phyloP scores from a whole-genome alignment of 345 rosid species.

The Gossypium turneri region DNA sequence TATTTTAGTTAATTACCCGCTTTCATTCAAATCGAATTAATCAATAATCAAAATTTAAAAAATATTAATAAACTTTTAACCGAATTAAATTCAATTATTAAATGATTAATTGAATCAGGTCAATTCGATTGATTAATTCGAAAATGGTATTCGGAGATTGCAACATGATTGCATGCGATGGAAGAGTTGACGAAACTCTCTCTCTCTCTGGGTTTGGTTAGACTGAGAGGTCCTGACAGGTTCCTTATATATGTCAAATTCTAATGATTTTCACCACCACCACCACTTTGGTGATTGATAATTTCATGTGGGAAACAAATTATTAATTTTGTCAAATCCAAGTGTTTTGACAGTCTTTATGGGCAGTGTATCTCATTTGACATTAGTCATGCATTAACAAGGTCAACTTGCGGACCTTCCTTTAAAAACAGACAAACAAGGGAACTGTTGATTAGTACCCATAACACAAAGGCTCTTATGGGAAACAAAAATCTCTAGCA shows the following conservation, averaged over 20 bases:
- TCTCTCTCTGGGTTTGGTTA: neutral
- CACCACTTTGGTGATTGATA: constrained; percentile 10
- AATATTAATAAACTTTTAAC: rapidly evolving
- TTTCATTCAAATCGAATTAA: rapidly evolving
- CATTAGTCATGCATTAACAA: constrained; percentile 8
- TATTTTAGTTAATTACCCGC: rapidly evolving
- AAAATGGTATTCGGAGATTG: neutral
- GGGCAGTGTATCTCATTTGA: constrained; percentile 12
- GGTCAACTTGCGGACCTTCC: constrained; percentile 51
- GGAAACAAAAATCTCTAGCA: neutral
- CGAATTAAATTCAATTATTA: no score
- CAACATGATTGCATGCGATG: constrained; percentile 20
- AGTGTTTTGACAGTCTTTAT: constrained; percentile 21
- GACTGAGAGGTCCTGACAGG: constrained; percentile 1
- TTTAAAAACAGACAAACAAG: constrained; percentile 1
- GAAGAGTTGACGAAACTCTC: neutral
- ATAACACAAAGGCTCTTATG: neutral
- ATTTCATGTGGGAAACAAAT: constrained; percentile 29
- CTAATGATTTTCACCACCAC: constrained; percentile 29
- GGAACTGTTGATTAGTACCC: neutral
- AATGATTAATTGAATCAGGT: rapidly evolving
- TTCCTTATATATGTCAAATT: constrained; percentile 19
- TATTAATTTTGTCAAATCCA: constrained; percentile 22
- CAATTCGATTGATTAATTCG: no score
- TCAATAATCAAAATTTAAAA: no score